Percentiles rank a stretch among this genome's conserved stretches.
These are phyloP conservation scores for Aurinia saxatilis DNA, from an alignment of 345 rosid species.

Conservation along the genomic window DNA sequence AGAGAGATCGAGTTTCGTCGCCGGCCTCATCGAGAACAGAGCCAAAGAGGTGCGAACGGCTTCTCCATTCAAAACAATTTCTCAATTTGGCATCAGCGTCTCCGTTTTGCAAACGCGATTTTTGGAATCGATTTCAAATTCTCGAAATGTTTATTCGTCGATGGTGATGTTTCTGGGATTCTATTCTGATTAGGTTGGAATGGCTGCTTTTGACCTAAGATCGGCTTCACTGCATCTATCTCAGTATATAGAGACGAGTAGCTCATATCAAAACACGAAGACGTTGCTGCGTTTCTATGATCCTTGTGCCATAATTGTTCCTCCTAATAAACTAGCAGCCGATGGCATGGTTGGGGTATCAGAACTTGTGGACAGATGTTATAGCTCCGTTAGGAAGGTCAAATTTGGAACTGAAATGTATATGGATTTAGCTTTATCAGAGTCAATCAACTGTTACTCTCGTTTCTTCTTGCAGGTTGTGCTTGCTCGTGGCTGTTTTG, in stretches of 20 bases:
- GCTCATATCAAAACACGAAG: conserved; percentile 87
- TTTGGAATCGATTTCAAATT: not conserved
- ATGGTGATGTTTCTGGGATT: not conserved
- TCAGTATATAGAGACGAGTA: conserved; percentile 92
- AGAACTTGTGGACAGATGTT: conserved; percentile 63
- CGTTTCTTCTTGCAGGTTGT: conserved; percentile 48
- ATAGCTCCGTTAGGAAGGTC: conserved; percentile 73
- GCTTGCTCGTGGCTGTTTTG: conserved; percentile 85
- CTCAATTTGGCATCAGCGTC: no score
- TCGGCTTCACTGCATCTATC: conserved; percentile 89
- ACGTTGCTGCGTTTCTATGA: conserved; percentile 79
- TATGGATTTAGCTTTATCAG: not conserved
- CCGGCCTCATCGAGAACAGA: conserved; percentile 83
- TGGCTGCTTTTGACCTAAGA: conserved; percentile 92
- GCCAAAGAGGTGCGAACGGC: conserved; percentile 71
- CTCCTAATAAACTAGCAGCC: conserved; percentile 75
- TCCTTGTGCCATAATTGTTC: conserved; percentile 72
- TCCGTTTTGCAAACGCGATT: not conserved
- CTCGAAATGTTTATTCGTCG: not conserved
- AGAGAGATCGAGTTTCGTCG: conserved; percentile 76
- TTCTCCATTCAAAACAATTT: not conserved
- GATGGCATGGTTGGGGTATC: conserved; percentile 94
- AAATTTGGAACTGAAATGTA: not conserved
- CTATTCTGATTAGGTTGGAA: no score
- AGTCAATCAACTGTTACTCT: not conserved